A percentile compares a stretch with the other conserved stretches of the same genome.
Conservation (phyloP, 306 rosid species). For the Casuarina equisetifolia region DNA sequence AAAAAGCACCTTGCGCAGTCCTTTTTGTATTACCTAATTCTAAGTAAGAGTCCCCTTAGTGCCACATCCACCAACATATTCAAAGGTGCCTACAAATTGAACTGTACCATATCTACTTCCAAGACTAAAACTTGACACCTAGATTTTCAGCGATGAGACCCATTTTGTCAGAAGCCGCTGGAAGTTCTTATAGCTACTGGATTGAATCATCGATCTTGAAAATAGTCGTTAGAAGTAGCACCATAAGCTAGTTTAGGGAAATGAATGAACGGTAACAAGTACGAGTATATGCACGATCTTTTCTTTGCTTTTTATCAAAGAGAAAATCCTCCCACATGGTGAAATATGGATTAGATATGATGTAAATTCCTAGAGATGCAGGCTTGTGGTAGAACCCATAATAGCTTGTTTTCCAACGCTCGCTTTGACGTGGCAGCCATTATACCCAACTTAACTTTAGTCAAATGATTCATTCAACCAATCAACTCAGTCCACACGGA, state of each 20-base stretch:
- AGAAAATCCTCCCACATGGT: no score
- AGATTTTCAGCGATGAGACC: background rate
- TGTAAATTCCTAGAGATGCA: no score
- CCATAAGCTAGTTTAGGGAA: background rate
- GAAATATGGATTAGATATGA: no score
- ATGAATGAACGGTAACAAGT: no score
- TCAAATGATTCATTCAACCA: no score
- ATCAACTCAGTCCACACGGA: no score
- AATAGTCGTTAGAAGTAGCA: background rate
- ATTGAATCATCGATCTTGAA: background rate
- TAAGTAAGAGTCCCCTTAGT: constrained; percentile 20
- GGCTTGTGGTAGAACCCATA: no score
- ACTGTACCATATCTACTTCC: background rate
- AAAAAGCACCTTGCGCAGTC: constrained; percentile 47
- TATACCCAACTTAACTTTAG: no score
- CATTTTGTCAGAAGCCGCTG: background rate
- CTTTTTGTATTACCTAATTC: constrained; percentile 23
- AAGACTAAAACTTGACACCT: background rate
- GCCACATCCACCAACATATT: constrained; percentile 34
- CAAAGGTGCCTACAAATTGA: constrained; percentile 16
- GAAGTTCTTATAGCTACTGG: background rate
- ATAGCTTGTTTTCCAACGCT: no score
- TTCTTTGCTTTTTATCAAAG: no score
- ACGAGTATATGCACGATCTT: no score
- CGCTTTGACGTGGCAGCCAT: background rate